A percentile compares a stretch with the other conserved stretches of the same genome.
phyloP scores from a whole-genome alignment of 2,329 filamentous ascomycete genomes.

The Aureobasidium sp. region DNA sequence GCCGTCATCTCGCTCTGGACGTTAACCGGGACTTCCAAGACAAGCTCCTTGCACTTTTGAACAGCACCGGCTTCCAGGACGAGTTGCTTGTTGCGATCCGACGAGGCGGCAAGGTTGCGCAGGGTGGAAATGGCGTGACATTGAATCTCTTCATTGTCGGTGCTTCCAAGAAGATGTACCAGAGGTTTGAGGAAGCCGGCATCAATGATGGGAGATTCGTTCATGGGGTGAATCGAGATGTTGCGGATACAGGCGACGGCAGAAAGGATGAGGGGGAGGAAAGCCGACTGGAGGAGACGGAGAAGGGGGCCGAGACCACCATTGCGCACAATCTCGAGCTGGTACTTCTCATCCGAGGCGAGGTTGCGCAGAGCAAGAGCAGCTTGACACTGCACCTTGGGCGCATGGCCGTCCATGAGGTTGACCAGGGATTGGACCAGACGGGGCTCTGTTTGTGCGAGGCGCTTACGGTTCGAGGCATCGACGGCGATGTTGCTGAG shows the following conservation, averaged over 20 bases:
- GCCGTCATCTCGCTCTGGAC: conserved; percentile 99
- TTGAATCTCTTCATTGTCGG: conserved; percentile 97
- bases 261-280: conserved; percentile 89
- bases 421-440: conserved; percentile 91
- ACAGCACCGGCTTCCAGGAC: conserved; percentile 94
- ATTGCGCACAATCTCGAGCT: conserved; percentile 91
- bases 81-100: conserved; percentile 95
- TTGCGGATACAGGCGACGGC: conserved; percentile 98
- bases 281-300: conserved; percentile 86
- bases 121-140: conserved; percentile 97
- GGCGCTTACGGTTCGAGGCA: conserved; percentile 77
- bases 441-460: conserved; percentile 83
- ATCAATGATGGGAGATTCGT: conserved; percentile 98
- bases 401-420: conserved; percentile 93
- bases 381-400: conserved; percentile 96
- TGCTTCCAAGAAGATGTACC: conserved; percentile 88
- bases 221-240: conserved; percentile 95
- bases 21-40: conserved; percentile 83
- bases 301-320: conserved; percentile 79
- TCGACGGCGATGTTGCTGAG: conserved; percentile 98
- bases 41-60: conserved; percentile 96
- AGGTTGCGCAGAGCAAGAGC: conserved; percentile 89
- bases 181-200: conserved; percentile 90
- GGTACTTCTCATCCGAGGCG: conserved; percentile 96
- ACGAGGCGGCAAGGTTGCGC: conserved; percentile 90